Evolutionary conservation across 2,329 filamentous ascomycete genomes (phyloP).

Genomic region (Aureobasidium sp.): DNA sequence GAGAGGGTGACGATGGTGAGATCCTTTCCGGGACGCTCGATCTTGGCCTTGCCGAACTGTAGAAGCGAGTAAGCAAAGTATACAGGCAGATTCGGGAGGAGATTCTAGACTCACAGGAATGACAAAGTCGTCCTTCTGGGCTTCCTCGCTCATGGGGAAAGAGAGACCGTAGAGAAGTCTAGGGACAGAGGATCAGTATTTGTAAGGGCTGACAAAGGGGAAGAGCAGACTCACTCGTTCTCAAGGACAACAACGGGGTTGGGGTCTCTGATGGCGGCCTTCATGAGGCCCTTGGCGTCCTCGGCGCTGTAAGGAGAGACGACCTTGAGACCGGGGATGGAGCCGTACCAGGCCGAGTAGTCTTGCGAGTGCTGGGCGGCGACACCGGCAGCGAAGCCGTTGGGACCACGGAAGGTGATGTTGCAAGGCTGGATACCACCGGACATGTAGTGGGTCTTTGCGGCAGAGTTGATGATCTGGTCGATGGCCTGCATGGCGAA

Average conservation of each 20-base stretch:
- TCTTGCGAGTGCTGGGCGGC: conserved; percentile 98
- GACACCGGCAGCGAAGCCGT: conserved; percentile 94
- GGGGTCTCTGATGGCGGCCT: conserved; percentile 95
- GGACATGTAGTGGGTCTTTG: conserved; percentile 99
- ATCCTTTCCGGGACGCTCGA: conserved; percentile 92
- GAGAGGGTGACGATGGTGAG: conserved; percentile 92
- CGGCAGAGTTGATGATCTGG: conserved; percentile 97
- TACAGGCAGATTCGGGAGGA: neutral
- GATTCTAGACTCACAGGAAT: conserved; percentile 49
- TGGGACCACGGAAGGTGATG: conserved; percentile 98
- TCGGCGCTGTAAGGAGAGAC: conserved; percentile 93
- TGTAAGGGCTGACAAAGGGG: neutral
- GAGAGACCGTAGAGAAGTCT: conserved; percentile 78
- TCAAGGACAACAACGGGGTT: conserved; percentile 76
- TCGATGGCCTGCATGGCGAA: conserved; percentile 99
- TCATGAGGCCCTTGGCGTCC: conserved; percentile 95
- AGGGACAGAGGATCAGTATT: conserved; percentile 22
- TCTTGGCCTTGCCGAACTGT: conserved; percentile 93
- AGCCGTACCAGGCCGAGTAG: conserved; percentile 97
- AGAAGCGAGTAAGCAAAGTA: neutral
- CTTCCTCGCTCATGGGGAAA: conserved; percentile 96
- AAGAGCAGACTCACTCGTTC: conserved; percentile 35
- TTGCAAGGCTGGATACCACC: conserved; percentile 99
- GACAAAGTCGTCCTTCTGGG: conserved; percentile 93
- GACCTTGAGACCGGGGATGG: conserved; percentile 94